Base-by-base conservation (phyloP, 768 basidiomycete genomes). In the Clitopilus hobsonii region DNA sequence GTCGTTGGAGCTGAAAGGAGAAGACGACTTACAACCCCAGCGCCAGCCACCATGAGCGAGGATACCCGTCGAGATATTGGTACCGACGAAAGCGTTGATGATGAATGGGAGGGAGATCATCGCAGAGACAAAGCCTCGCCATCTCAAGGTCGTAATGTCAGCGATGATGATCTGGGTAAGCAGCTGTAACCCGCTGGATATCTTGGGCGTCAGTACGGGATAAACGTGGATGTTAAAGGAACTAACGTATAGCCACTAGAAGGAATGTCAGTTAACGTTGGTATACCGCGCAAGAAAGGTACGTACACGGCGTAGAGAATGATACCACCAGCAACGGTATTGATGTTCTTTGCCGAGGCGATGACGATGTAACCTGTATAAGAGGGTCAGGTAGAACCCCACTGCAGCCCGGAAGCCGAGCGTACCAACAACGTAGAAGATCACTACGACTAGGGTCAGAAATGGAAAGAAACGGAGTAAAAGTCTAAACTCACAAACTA, bases 81-180 rank as follows among this genome's bases (percentile, higher is more conserved):
- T 71, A n/a, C 84, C 83, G 54, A 86, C 71, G 62, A 85, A 86
- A 2, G 74, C 82, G 64, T 87, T 86, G 65, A 87, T 71, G 56
- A 87, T 68, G 67, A 81, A 84, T 3, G 82, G 82, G 38, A 74
- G 57, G 6, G 77, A 74, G 11, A 74, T 75, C 25, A 83, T 67
- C 6, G 66, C 58, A 1, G 65, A 54, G 6, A 69, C 64, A 2
- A 69, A 38, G 6, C 82, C 81, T 53, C 83, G 74, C 80, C 80
- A 83, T 63, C 71, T 70, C 16, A 84, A 74, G 6, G 81, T 79
- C 1, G 82, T 84, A 53, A 80, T 79, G 60, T 84, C 83, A 22
- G 83, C 84, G 51, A 85, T 82, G 60, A 85, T 78, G 56, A 85
- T 81, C 55, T 83, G 81, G 14, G 80, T 85, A 6, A 86, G 74